Conservation (phyloP, 2,329 filamentous ascomycete genomes). For the Ustulina deusta region DNA sequence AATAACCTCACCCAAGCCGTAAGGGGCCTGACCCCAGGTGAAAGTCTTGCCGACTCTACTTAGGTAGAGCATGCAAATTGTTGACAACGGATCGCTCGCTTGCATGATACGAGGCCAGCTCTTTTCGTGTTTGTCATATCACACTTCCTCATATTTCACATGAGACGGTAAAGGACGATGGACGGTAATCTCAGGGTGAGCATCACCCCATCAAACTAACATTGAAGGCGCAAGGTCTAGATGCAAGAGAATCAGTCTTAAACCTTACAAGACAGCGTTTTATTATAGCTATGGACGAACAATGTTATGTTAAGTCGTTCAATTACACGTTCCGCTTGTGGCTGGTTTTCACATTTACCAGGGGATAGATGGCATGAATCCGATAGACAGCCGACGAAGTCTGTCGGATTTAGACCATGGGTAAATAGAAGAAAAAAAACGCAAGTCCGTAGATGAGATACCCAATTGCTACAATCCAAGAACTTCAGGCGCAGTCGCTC, state of each 20-base stretch:
- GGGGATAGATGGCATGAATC: not conserved
- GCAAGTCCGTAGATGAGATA: slow-evolving; percentile 39
- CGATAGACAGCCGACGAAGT: not conserved
- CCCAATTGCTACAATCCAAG: slow-evolving; percentile 39
- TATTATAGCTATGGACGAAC: not conserved
- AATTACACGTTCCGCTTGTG: not conserved
- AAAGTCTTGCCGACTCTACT: slow-evolving; percentile 5
- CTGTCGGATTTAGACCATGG: not conserved
- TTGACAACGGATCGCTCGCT: not conserved
- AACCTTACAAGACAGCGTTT: not conserved
- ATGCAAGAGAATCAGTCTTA: not conserved
- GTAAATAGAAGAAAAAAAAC: slow-evolving; percentile 18
- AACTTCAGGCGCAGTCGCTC: not conserved
- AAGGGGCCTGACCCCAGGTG: slow-evolving; percentile 1
- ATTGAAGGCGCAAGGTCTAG: not conserved
- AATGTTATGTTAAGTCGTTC: not conserved
- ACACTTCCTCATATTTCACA: not conserved
- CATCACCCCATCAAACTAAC: not conserved
- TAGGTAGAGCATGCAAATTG: slow-evolving; percentile 7
- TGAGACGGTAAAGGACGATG: not conserved
- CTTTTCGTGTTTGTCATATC: not conserved
- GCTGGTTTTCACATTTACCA: not conserved
- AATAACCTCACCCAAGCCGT: slow-evolving; percentile 8
- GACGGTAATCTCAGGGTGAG: not conserved
- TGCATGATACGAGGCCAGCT: not conserved